Conservation (phyloP, 345 rosid genomes). For the Arabidopsis suecica region DNA sequence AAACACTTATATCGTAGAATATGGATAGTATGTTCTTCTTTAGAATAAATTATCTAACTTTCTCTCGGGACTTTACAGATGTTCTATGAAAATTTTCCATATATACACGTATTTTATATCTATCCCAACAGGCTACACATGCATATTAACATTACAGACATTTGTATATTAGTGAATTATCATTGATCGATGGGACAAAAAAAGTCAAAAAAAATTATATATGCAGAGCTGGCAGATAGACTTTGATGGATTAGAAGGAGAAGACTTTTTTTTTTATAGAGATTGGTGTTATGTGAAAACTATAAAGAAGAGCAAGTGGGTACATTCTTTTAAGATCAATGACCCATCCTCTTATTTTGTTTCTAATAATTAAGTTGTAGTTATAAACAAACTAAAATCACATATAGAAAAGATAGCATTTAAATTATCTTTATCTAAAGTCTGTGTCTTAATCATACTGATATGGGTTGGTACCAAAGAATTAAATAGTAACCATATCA, state of each 20-base stretch:
- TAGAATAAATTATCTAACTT: conserved; percentile 2
- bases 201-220: conserved; percentile 6
- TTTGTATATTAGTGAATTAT: conserved; percentile 10
- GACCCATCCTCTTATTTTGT: conserved; percentile 33
- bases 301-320: conserved; percentile 40
- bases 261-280: conserved; percentile 42
- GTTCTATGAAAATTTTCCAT: conserved; percentile 9
- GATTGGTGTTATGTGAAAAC: conserved; percentile 40
- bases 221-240: conserved; percentile 46
- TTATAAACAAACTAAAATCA: conserved; percentile 21
- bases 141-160: neutral
- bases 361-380: neutral
- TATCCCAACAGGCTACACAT: conserved; percentile 14
- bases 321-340: conserved; percentile 35
- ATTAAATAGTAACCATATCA: neutral
- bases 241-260: conserved; percentile 36
- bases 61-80: conserved; percentile 14
- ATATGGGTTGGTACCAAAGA: conserved; percentile 5
- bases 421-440: conserved; percentile 11
- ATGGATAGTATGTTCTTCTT: conserved; percentile 3
- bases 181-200: conserved; percentile 18
- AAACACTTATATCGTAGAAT: neutral
- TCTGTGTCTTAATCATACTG: conserved; percentile 28
- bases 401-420: neutral
- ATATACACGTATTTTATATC: neutral